These are phyloP conservation scores for Cyclotella baltica DNA, from an alignment of 108 stramenopile species.

Conservation along the genomic window DNA sequence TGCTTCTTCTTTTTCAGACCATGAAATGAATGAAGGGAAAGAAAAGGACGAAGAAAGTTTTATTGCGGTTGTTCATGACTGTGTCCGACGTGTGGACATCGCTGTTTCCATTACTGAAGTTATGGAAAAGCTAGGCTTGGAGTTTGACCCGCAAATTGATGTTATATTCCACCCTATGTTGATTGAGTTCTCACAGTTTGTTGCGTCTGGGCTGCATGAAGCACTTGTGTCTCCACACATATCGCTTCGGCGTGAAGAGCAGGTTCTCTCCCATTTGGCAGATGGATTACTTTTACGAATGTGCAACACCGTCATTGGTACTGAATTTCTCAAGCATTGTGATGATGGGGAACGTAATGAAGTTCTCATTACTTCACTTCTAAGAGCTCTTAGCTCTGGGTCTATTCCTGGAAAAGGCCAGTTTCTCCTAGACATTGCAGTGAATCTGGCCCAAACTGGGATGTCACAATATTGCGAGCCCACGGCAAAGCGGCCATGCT, in stretches of 20 bases:
- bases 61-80: constrained; percentile 18
- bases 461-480: constrained; percentile 1
- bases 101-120: constrained; percentile 32
- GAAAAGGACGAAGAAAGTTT: constrained; percentile 7
- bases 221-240: constrained; percentile 17
- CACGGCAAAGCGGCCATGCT: constrained; percentile 31
- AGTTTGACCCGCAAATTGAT: constrained; percentile 25
- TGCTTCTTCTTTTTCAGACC: constrained; percentile 1
- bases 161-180: constrained; percentile 46
- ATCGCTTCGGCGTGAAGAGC: constrained; percentile 20
- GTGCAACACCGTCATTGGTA: constrained; percentile 25
- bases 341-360: constrained; percentile 17
- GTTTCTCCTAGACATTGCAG: constrained; percentile 33
- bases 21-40: constrained; percentile 21
- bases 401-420: constrained; percentile 26
- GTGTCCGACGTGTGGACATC: constrained; percentile 24
- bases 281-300: constrained; percentile 45
- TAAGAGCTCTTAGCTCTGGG: constrained; percentile 33
- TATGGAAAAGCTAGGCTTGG: constrained; percentile 43
- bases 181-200: constrained; percentile 25
- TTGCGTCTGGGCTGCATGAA: constrained; percentile 27
- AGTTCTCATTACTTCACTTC: constrained; percentile 23
- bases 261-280: constrained; percentile 20
- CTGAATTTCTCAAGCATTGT: constrained; percentile 20
- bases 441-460: constrained; percentile 7